phyloP scores from a whole-genome alignment of 108 stramenopile species.

The Conticribra guillardii region DNA sequence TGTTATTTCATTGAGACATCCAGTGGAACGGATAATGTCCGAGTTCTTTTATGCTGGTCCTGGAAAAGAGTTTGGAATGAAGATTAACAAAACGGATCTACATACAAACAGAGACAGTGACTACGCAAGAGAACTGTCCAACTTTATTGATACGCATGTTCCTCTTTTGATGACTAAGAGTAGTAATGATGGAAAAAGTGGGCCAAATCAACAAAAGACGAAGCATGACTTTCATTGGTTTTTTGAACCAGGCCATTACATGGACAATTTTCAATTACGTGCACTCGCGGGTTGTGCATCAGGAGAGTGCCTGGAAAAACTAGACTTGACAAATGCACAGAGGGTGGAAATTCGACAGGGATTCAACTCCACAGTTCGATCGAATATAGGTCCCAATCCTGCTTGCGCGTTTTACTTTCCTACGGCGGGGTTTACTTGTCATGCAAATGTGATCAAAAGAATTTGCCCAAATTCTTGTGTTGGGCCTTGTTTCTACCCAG shows the following conservation, averaged over 20 bases:
- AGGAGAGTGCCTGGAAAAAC: slow-evolving; percentile 11
- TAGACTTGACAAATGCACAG: not conserved
- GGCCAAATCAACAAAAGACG: not conserved
- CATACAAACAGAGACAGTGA: slow-evolving; percentile 20
- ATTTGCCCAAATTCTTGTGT: slow-evolving; percentile 22
- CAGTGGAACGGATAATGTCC: slow-evolving; percentile 34
- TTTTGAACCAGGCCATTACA: slow-evolving; percentile 16
- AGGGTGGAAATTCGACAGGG: not conserved
- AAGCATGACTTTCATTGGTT: slow-evolving; percentile 4
- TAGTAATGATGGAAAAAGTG: too few species aligned
- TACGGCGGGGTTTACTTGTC: slow-evolving; percentile 1
- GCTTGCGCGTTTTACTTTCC: slow-evolving; percentile 26
- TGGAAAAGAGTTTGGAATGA: not conserved
- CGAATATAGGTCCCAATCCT: slow-evolving; percentile 7
- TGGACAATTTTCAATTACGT: slow-evolving; percentile 37
- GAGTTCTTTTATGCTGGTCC: slow-evolving; percentile 33
- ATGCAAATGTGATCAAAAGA: slow-evolving; percentile 4
- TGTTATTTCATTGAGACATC: slow-evolving; percentile 10
- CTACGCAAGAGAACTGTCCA: slow-evolving; percentile 19
- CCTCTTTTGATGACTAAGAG: slow-evolving; percentile 24
- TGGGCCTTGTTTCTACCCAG: slow-evolving; percentile 35
- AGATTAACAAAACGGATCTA: slow-evolving; percentile 6
- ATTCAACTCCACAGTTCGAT: slow-evolving; percentile 3
- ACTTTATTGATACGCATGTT: slow-evolving; percentile 8
- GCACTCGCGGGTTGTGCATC: slow-evolving; percentile 33